Conservation (phyloP, 208 protist genomes). For the Phytomonas serpens region DNA sequence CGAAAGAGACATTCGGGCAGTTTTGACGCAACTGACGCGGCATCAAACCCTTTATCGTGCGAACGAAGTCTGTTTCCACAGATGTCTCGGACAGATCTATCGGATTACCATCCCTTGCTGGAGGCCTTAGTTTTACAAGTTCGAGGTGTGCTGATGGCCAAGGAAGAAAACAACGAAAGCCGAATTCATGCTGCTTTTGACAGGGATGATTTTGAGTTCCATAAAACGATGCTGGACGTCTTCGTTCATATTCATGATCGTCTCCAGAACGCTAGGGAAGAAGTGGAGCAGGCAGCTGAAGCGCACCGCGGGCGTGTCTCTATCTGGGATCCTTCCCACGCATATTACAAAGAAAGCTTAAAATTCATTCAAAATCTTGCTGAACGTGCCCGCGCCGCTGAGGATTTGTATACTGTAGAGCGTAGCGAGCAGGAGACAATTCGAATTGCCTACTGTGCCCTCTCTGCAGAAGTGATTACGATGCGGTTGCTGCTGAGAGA, state of each 20-base stretch:
- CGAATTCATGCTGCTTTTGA: background rate
- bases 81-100: background rate
- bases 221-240: slow-evolving; percentile 1
- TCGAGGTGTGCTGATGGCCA: background rate
- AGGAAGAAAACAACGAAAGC: background rate
- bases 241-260: background rate
- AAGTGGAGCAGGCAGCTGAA: background rate
- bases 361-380: background rate
- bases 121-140: background rate
- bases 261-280: background rate
- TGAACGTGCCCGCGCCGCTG: slow-evolving; percentile 27
- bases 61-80: background rate
- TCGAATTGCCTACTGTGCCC: slow-evolving; percentile 33
- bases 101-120: background rate
- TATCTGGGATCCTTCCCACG: background rate
- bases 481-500: slow-evolving; percentile 44
- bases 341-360: background rate
- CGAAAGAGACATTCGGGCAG: background rate
- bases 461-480: slow-evolving; percentile 44
- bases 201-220: background rate
- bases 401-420: slow-evolving; percentile 32
- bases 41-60: background rate
- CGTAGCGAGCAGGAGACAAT: slow-evolving; percentile 61
- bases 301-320: background rate
- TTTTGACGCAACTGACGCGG: background rate